Percentiles rank a stretch among this genome's conserved stretches.
phyloP scores from a whole-genome alignment of 1,284 basidiomycete genomes.

The Sporisorium reilianum region DNA sequence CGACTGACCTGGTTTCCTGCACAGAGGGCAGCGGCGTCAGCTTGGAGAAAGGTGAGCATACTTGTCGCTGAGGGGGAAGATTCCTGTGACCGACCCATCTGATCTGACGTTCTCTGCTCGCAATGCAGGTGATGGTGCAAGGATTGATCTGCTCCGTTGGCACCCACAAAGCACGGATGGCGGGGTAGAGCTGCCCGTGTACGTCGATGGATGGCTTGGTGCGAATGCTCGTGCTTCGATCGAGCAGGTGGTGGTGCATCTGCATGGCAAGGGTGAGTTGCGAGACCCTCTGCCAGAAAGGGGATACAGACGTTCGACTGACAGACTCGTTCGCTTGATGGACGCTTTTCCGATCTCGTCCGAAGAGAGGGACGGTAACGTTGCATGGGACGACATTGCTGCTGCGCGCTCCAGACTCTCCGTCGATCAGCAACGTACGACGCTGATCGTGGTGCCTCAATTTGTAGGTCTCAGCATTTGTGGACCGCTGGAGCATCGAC shows the following conservation, averaged over 20 bases:
- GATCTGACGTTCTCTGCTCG: background rate
- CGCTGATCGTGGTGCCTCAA: conserved; percentile 20
- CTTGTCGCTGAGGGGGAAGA: too few species aligned
- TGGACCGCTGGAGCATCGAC: background rate
- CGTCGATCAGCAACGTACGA: background rate
- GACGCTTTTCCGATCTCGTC: too few species aligned
- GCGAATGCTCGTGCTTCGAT: background rate
- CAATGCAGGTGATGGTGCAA: conserved; percentile 10
- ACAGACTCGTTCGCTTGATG: background rate
- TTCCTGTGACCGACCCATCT: background rate
- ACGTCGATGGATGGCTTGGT: conserved; percentile 2
- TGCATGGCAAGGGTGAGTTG: conserved; percentile 31
- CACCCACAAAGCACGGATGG: background rate
- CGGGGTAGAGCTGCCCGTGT: conserved; percentile 2
- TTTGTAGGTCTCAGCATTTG: conserved; percentile 15
- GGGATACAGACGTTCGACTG: background rate
- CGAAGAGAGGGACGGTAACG: conserved; percentile 18
- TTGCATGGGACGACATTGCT: conserved; percentile 15
- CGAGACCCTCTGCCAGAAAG: too few species aligned
- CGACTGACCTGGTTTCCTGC: background rate
- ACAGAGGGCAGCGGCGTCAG: background rate
- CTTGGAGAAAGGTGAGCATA: conserved; percentile 5
- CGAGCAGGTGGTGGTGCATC: conserved; percentile 24
- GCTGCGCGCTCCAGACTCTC: conserved; percentile 9
- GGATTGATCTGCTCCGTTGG: conserved; percentile 5